phyloP scores from a whole-genome alignment of 768 basidiomycete genomes.

The Strobilomyces echinocephalus region DNA sequence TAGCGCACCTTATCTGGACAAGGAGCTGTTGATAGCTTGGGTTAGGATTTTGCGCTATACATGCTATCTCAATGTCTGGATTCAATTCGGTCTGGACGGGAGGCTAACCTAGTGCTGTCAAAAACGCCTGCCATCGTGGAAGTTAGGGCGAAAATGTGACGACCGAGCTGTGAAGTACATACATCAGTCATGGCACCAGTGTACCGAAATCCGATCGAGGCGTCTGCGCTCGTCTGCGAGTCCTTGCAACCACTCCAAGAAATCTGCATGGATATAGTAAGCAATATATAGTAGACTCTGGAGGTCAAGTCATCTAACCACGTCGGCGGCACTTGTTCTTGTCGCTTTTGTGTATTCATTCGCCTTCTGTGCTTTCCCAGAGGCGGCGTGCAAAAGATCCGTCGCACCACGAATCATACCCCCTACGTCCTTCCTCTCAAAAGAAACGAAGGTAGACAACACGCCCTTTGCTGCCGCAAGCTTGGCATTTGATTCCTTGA shows the following conservation, averaged over 20 bases:
- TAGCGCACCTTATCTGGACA: slow-evolving; percentile 37
- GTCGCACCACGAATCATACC: slow-evolving; percentile 73
- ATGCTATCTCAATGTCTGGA: not conserved
- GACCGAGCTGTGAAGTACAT: slow-evolving; percentile 21
- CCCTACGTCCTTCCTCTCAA: slow-evolving; percentile 73
- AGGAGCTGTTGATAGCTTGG: slow-evolving; percentile 54
- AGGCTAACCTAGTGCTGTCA: slow-evolving; percentile 46
- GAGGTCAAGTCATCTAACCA: slow-evolving; percentile 44
- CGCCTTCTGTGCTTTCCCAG: slow-evolving; percentile 61
- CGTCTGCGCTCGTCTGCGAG: slow-evolving; percentile 78
- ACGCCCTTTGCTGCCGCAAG: slow-evolving; percentile 86
- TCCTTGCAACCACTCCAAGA: slow-evolving; percentile 84
- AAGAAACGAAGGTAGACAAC: slow-evolving; percentile 71
- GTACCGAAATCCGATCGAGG: slow-evolving; percentile 57
- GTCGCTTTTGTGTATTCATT: slow-evolving; percentile 55
- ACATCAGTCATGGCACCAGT: slow-evolving; percentile 82
- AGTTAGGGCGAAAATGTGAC: not conserved
- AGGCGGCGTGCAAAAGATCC: slow-evolving; percentile 69
- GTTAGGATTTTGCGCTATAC: slow-evolving; percentile 39
- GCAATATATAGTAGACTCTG: not conserved
- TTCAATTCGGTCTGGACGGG: not conserved
- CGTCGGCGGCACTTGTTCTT: slow-evolving; percentile 80
- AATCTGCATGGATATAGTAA: slow-evolving; percentile 41
- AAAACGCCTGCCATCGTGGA: slow-evolving; percentile 44
- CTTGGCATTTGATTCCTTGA: slow-evolving; percentile 90